phyloP scores from a whole-genome alignment of 768 basidiomycete genomes.

The Clavulina sp. region DNA sequence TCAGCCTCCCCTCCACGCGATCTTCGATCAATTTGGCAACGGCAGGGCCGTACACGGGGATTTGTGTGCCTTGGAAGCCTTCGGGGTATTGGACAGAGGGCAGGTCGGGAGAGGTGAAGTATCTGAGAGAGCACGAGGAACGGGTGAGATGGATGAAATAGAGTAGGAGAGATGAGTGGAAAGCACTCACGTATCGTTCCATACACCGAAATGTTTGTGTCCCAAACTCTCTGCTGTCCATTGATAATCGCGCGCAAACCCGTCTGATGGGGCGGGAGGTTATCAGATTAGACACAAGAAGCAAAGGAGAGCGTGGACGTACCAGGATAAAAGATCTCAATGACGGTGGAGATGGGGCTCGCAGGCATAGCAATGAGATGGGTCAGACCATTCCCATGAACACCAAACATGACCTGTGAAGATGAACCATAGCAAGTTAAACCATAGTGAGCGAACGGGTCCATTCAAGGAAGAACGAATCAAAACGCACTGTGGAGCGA shows the following conservation, averaged over 20 bases:
- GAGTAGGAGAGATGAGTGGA: not conserved
- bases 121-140: conserved; percentile 11
- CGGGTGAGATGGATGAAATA: conserved; percentile 1
- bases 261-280: conserved; percentile 20
- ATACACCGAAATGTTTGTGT: conserved; percentile 57
- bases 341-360: conserved; percentile 57
- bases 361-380: conserved; percentile 75
- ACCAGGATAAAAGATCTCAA: conserved; percentile 64
- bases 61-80: conserved; percentile 65
- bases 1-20: conserved; percentile 26
- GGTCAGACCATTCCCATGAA: conserved; percentile 69
- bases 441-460: not conserved
- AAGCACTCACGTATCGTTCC: conserved; percentile 21
- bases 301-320: too few species aligned
- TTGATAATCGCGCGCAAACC: conserved; percentile 76
- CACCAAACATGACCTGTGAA: conserved; percentile 44
- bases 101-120: conserved; percentile 29
- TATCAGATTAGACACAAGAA: not conserved
- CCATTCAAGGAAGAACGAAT: not conserved
- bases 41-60: conserved; percentile 51
- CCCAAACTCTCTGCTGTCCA: conserved; percentile 64
- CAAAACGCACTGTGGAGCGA: conserved; percentile 43
- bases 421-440: not conserved
- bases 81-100: conserved; percentile 56
- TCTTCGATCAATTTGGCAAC: conserved; percentile 59